phyloP scores from a whole-genome alignment of 768 basidiomycete genomes.

The Tulasnella sp. region DNA sequence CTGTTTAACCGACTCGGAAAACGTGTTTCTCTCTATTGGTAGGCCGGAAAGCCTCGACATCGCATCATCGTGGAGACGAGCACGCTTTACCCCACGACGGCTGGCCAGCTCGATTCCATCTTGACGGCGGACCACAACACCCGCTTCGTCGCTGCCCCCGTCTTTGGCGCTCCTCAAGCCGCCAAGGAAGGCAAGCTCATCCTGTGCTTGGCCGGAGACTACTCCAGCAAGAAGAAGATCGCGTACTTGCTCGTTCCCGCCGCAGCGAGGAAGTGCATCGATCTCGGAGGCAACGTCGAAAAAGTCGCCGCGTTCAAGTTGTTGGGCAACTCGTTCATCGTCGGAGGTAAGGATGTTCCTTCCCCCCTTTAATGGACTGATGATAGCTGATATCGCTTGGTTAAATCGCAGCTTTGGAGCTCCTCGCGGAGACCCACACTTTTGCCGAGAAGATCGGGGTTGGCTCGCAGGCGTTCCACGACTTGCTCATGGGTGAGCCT shows the following conservation, averaged over 20 bases:
- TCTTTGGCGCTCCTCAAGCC: conserved; percentile 53
- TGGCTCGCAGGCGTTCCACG: conserved; percentile 36
- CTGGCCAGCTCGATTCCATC: conserved; percentile 58
- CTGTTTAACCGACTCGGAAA: not conserved
- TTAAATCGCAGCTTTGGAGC: conserved; percentile 37
- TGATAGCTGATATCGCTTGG: not conserved
- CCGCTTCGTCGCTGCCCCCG: conserved; percentile 61
- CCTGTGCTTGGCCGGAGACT: conserved; percentile 69
- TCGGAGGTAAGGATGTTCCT: conserved; percentile 37
- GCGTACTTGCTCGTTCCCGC: conserved; percentile 69
- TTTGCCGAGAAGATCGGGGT: conserved; percentile 79
- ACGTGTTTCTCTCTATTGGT: not conserved
- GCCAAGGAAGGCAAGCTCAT: conserved; percentile 58
- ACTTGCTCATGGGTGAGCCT: conserved; percentile 14
- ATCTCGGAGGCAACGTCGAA: conserved; percentile 78
- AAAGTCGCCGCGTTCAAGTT: conserved; percentile 70
- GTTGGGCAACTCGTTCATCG: conserved; percentile 66
- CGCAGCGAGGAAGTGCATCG: conserved; percentile 58
- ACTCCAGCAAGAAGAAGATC: conserved; percentile 69
- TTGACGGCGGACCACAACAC: conserved; percentile 47
- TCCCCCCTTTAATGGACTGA: not conserved
- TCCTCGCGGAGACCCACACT: conserved; percentile 74
- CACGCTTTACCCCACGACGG: not conserved
- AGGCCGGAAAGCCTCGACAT: not conserved
- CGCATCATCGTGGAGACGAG: conserved; percentile 3